Conservation (phyloP, 163 green algal genomes). For the Scenedesmus sp. region DNA sequence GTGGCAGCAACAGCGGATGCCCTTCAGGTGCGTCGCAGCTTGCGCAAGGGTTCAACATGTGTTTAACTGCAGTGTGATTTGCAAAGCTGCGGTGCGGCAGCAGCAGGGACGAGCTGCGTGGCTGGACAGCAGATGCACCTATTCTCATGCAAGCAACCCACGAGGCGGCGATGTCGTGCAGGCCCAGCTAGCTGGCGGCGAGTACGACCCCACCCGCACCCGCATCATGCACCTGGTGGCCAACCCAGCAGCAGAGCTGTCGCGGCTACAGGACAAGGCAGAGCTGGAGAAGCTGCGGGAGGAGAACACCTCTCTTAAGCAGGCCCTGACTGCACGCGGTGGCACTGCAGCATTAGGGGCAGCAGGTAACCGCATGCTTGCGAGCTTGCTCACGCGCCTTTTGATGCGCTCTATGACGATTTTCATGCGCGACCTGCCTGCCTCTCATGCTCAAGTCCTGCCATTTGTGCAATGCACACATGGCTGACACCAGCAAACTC, state of each 20-base stretch:
- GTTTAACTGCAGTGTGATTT: no score
- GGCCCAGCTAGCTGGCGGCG: conserved; percentile 67
- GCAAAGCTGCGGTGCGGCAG: background rate
- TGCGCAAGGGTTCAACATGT: no score
- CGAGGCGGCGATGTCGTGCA: conserved; percentile 28
- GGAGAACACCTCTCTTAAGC: conserved; percentile 61
- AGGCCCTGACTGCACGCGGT: background rate
- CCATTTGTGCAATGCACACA: no score
- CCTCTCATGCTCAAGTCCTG: background rate
- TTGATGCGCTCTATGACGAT: background rate
- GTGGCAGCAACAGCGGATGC: background rate
- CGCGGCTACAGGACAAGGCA: conserved; percentile 37
- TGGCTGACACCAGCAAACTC: background rate
- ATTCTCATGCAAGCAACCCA: no score
- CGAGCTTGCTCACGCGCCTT: no score
- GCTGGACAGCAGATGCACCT: background rate
- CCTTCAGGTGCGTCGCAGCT: no score
- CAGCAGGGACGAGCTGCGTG: background rate
- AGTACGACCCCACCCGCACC: conserved; percentile 74
- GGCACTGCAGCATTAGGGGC: conserved; percentile 15
- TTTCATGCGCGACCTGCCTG: background rate
- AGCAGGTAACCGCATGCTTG: no score
- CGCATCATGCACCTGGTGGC: conserved; percentile 78
- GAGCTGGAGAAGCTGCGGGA: conserved; percentile 61
- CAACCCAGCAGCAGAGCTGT: conserved; percentile 77